Percentiles rank a stretch among this genome's conserved stretches.
phyloP scores from a whole-genome alignment of 441 rosid genomes.

The Pelargonium myrrhifolium region DNA sequence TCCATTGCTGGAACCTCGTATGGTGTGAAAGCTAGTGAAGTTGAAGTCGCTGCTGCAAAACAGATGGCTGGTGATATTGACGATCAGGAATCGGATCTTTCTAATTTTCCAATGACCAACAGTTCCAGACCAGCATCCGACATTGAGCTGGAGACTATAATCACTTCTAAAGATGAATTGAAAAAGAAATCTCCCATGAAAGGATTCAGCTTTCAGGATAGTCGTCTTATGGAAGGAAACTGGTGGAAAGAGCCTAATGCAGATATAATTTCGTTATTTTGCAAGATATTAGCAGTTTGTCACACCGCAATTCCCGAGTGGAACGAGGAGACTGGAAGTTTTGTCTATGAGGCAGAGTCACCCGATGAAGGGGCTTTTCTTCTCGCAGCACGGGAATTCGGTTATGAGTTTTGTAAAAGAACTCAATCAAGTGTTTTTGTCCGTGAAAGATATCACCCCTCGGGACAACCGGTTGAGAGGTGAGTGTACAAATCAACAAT shows the following conservation, averaged over 20 bases:
- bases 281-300: conserved; percentile 53
- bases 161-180: conserved; percentile 32
- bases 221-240: conserved; percentile 52
- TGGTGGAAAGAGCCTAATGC: conserved; percentile 45
- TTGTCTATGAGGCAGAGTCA: conserved; percentile 68
- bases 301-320: conserved; percentile 70
- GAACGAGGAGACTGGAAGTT: conserved; percentile 42
- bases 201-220: conserved; percentile 61
- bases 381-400: conserved; percentile 65
- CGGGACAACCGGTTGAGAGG: conserved; percentile 55
- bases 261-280: conserved; percentile 48
- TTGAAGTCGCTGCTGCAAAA: conserved; percentile 35
- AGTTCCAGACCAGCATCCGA: conserved; percentile 35
- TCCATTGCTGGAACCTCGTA: conserved; percentile 60
- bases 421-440: conserved; percentile 49
- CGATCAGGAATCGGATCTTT: conserved; percentile 19
- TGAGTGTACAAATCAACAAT: conserved; percentile 17
- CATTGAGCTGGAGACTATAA: conserved; percentile 66
- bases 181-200: conserved; percentile 30
- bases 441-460: conserved; percentile 37
- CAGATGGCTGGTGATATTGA: conserved; percentile 17
- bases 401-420: conserved; percentile 58
- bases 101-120: conserved; percentile 25
- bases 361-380: conserved; percentile 79
- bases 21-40: conserved; percentile 62